Evolutionary conservation across 805 yeast genomes (phyloP).

Genomic region (Candida insectalens): DNA sequence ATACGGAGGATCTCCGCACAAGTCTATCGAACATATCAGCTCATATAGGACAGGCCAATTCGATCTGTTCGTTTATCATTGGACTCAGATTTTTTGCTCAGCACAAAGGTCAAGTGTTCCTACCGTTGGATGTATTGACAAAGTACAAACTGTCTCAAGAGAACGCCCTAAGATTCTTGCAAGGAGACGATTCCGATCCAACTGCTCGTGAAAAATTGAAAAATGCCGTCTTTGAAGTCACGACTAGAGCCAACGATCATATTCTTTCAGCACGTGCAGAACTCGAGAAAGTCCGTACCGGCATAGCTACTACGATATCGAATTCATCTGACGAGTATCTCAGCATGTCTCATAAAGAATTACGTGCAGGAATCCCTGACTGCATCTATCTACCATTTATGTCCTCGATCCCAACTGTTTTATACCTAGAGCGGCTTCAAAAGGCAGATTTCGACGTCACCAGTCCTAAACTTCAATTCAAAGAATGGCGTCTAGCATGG

Average conservation of each 20-base stretch:
- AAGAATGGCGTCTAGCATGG: conserved; percentile 64
- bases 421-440: conserved; percentile 54
- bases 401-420: conserved; percentile 54
- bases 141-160: conserved; percentile 54
- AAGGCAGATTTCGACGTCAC: conserved; percentile 55
- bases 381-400: conserved; percentile 59
- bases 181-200: conserved; percentile 29
- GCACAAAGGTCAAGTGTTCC: conserved; percentile 37
- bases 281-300: conserved; percentile 28
- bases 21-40: conserved; percentile 55
- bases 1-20: conserved; percentile 21
- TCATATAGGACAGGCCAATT: conserved; percentile 76
- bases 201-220: conserved; percentile 28
- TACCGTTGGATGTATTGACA: conserved; percentile 57
- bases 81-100: conserved; percentile 51
- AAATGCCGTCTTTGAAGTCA: conserved; percentile 58
- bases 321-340: conserved; percentile 3
- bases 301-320: conserved; percentile 26
- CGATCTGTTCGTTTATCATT: conserved; percentile 54
- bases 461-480: conserved; percentile 30
- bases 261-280: conserved; percentile 57
- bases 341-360: conserved; percentile 12
- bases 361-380: conserved; percentile 48
- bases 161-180: conserved; percentile 36
- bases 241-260: conserved; percentile 75